Base-by-base conservation (phyloP, 306 rosid species). In the Hippophae tibetana region DNA sequence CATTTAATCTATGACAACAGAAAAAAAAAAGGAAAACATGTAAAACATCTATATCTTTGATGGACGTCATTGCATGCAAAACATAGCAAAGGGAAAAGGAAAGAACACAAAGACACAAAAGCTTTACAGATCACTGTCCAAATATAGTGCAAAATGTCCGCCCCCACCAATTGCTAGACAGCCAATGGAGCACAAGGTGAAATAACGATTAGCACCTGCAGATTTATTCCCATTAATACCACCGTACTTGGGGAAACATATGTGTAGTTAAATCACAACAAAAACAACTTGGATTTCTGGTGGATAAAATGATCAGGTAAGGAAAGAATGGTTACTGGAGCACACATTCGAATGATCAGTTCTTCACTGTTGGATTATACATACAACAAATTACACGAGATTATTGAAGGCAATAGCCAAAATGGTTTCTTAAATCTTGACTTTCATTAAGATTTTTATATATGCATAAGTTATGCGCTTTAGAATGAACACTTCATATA, bases 81-180 rank as follows among this genome's bases (percentile, higher is more conserved):
- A 44, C 18, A 42, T 18, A 18, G 23, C 23, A 43, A 25, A 8
- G 58, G 44, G 25, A 13, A 47, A 47, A 42, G 38, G 5, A 55
- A 12, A 58, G 6, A 43, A 31, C 47, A 46, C 3, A 6, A 57
- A 44, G 57, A 54, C 52, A 31, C 8, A 52, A 48, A 62, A 54
- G 57, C 70, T 95, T 85, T 77, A 90, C 98, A 90, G 80, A 71
- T 90, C 96, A 63, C 83, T 74, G 75, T 87, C 96, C 79, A 90
- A 72, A 76, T 87, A 87, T 42, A 87, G 84, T 0, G 98, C 98
- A 60, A 87, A 87, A 79, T 90, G 96, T 54, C 89, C 72, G 55
- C 96, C 96, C 31, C 98, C 98, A 11, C 98, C 98, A 46, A 87
- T 65, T 57, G 98, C 96, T 55, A 90, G 63, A 68, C 58, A 85